phyloP scores from a whole-genome alignment of 2,329 filamentous ascomycete genomes.

The Clonostachys rosea region DNA sequence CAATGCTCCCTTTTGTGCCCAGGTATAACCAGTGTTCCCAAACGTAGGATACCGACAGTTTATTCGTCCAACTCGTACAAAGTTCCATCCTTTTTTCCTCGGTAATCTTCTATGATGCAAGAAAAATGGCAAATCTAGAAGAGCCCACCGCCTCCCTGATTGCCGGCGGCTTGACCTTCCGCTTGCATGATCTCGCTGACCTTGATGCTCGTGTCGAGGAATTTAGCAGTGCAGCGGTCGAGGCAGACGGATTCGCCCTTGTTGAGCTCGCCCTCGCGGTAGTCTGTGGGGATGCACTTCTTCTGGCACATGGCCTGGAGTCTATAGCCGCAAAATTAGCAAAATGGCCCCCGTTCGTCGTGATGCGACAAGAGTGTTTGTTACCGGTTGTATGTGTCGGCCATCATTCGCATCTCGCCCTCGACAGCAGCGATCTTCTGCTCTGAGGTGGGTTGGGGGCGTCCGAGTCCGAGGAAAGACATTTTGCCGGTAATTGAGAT shows the following conservation, averaged over 20 bases:
- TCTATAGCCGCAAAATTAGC: conserved; percentile 35
- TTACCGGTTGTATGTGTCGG: conserved; percentile 97
- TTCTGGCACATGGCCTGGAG: conserved; percentile 84
- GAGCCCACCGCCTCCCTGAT: conserved; percentile 44
- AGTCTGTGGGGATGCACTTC: conserved; percentile 90
- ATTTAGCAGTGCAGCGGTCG: conserved; percentile 95
- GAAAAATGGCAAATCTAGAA: conserved; percentile 10
- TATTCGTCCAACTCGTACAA: too few species aligned
- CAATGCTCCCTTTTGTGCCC: too few species aligned
- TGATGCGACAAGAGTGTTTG: conserved; percentile 1
- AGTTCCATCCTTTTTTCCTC: too few species aligned
- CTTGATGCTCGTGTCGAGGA: conserved; percentile 98
- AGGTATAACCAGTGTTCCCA: too few species aligned
- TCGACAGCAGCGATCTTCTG: conserved; percentile 97
- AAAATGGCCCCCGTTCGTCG: too few species aligned
- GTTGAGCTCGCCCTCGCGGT: conserved; percentile 95
- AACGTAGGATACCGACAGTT: too few species aligned
- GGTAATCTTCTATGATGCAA: too few species aligned
- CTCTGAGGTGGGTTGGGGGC: conserved; percentile 83
- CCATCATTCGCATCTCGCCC: conserved; percentile 95
- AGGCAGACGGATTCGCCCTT: conserved; percentile 99
- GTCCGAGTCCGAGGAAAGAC: conserved; percentile 44
- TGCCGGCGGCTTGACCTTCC: conserved; percentile 67
- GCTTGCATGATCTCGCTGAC: conserved; percentile 95
- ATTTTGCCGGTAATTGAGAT: conserved; percentile 20